Conservation (phyloP, 495 filamentous ascomycete species). For the Penicillium salamii region DNA sequence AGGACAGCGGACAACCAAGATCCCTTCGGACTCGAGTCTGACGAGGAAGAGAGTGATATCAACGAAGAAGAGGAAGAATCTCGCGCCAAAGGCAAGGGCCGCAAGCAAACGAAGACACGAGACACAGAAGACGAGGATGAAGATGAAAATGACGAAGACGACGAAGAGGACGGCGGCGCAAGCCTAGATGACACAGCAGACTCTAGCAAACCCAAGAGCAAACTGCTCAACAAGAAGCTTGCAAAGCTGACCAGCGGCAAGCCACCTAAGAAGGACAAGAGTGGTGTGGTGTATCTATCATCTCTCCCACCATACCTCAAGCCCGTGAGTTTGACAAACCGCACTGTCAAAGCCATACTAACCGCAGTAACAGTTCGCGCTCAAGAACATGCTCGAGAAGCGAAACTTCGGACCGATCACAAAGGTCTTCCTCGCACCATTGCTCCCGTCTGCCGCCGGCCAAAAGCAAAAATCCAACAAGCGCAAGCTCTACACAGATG, state of each 20-base stretch:
- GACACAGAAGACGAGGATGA: constrained; percentile 22
- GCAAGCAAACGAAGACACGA: constrained; percentile 5
- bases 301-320: constrained; percentile 95
- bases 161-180: constrained; percentile 13
- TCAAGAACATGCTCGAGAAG: constrained; percentile 72
- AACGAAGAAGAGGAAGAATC: constrained; percentile 12
- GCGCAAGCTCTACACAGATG: constrained; percentile 82
- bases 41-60: constrained; percentile 38
- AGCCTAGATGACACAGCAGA: constrained; percentile 16
- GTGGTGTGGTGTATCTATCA: constrained; percentile 85
- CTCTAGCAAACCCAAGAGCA: constrained; percentile 22
- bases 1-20: constrained; percentile 42
- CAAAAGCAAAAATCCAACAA: constrained; percentile 75
- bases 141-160: constrained; percentile 21
- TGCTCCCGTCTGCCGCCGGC: constrained; percentile 59
- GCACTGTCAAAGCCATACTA: not conserved
- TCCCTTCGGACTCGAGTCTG: constrained; percentile 39
- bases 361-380: constrained; percentile 40
- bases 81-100: constrained; percentile 1
- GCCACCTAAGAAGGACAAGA: constrained; percentile 39
- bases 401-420: constrained; percentile 69
- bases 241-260: constrained; percentile 16
- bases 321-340: constrained; percentile 37
- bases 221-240: not conserved
- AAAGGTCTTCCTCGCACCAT: constrained; percentile 84